Conservation (phyloP, 768 basidiomycete species). For the Hortiboletus campestris region DNA sequence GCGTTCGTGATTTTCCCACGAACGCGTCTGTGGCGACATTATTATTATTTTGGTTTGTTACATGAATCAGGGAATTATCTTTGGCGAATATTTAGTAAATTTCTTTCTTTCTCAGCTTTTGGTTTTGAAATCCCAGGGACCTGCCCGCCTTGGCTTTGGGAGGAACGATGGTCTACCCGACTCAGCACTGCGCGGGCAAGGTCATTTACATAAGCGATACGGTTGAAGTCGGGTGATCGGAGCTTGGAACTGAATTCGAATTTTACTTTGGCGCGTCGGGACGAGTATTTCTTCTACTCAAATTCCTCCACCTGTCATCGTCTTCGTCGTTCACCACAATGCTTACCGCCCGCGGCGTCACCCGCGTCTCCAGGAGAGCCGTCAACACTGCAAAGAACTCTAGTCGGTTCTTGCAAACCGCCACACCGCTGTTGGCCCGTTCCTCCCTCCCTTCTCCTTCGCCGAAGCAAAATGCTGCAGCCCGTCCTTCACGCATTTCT, state of each 20-base stretch:
- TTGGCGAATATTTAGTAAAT: too few relatives aligned
- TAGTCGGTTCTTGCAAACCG: conserved; percentile 78
- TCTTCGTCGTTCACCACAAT: conserved; percentile 49
- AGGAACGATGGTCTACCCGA: too few relatives aligned
- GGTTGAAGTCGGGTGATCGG: conserved; percentile 34
- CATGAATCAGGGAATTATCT: too few relatives aligned
- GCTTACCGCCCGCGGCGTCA: conserved; percentile 85
- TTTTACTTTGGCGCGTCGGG: conserved; percentile 10
- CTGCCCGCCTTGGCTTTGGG: too few relatives aligned
- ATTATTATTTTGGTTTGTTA: too few relatives aligned
- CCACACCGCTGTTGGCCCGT: conserved; percentile 55
- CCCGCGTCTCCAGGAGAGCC: conserved; percentile 85
- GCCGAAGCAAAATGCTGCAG: conserved; percentile 44
- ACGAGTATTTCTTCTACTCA: conserved; percentile 33
- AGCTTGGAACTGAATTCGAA: conserved; percentile 28
- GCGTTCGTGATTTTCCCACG: conserved; percentile 19
- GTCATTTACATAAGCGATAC: conserved; percentile 24
- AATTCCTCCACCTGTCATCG: conserved; percentile 19
- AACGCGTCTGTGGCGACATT: conserved; percentile 17
- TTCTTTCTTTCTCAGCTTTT: too few relatives aligned
- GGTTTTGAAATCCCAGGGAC: too few relatives aligned
- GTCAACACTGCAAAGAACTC: conserved; percentile 72
- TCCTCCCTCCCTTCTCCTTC: conserved; percentile 44
- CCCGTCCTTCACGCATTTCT: conserved; percentile 50
- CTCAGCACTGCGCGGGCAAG: too few relatives aligned